Evolutionary conservation across 148 eudicot species (phyloP), one percentile per base, ranked within the genome.

Genomic region (Rhododendron ferrugineum): DNA sequence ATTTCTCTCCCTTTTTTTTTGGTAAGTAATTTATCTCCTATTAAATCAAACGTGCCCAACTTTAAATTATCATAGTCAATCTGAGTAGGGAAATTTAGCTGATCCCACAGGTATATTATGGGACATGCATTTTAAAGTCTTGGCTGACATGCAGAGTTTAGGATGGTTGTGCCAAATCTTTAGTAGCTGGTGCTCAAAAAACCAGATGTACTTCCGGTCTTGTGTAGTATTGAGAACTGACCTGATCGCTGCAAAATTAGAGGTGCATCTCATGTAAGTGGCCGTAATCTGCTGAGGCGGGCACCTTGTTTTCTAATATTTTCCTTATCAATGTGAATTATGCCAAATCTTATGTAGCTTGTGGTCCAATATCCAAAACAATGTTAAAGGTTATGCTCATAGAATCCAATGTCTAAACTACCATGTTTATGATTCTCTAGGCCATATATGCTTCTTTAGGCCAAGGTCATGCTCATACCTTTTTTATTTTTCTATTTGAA

Each of bases 351-450:
- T 34, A 16, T 77, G 36, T 49, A 15, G 32, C 58, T 79, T 79
- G 81, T 79, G 81, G 81, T 79, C 58, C 60, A 79, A 79, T 52
- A 22, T 5, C 36, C 70, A n/a, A 6, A 64, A 64, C 70, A n/a
- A 64, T 22, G 30, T 68, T 68, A 30, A 28, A 28, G 36, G 74
- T 11, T 28, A 68, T 11, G 74, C 18, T 28, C 36, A 68, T 32
- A 52, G 44, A 36, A 1, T 64, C 42, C 75, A 62, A 47, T 23
- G 32, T 16, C 46, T 80, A 18, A 73, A 58, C 77, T 15, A 42
- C 40, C 79, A 64, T 79, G 58, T 75, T 46, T 30, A 46, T 64
- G 46, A 64, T 79, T 66, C 47, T 44, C 28, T 79, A 11, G 82
- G 75, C 79, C 78, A 52, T 15, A 11, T 66, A 79, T 40, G 26